These are phyloP conservation scores for Xerophyta viscosa DNA, from an alignment of 106 monocot species.

Conservation along the genomic window DNA sequence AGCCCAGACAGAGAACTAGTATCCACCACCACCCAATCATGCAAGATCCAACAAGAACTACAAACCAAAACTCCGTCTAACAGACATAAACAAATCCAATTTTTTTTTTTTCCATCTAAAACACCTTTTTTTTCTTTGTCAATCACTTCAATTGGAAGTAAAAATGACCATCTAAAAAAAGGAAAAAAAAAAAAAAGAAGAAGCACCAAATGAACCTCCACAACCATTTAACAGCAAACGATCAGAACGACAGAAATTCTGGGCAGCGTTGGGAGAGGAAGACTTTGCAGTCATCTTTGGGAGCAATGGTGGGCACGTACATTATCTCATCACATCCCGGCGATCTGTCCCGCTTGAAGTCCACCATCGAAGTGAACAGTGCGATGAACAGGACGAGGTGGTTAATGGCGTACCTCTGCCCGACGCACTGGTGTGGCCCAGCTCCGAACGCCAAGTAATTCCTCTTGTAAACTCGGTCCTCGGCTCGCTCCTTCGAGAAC, in stretches of 20 bases:
- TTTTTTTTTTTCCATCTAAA: no score
- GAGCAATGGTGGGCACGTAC: conserved; percentile 82
- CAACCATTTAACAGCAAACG: no score
- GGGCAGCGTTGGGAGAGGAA: conserved; percentile 36
- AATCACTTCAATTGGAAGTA: no score
- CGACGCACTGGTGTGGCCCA: conserved; percentile 89
- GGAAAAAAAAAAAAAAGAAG: no score
- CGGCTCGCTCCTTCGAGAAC: conserved; percentile 52
- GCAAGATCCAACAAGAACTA: no score
- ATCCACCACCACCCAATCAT: no score
- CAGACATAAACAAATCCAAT: no score
- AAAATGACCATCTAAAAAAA: no score
- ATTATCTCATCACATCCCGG: conserved; percentile 71
- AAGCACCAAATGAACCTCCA: no score
- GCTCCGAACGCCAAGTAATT: conserved; percentile 87
- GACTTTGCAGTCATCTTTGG: conserved; percentile 74
- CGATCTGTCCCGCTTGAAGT: conserved; percentile 46
- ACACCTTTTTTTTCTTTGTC: no score
- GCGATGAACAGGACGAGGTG: conserved; percentile 83
- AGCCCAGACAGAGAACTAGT: no score
- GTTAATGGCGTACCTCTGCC: conserved; percentile 85
- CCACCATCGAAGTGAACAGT: conserved; percentile 59
- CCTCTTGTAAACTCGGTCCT: conserved; percentile 64
- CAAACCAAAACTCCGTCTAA: no score
- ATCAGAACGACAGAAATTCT: conserved; percentile 24